Evolutionary conservation across 768 basidiomycete species (phyloP).

Genomic region (Nevesoporus exiguus): DNA sequence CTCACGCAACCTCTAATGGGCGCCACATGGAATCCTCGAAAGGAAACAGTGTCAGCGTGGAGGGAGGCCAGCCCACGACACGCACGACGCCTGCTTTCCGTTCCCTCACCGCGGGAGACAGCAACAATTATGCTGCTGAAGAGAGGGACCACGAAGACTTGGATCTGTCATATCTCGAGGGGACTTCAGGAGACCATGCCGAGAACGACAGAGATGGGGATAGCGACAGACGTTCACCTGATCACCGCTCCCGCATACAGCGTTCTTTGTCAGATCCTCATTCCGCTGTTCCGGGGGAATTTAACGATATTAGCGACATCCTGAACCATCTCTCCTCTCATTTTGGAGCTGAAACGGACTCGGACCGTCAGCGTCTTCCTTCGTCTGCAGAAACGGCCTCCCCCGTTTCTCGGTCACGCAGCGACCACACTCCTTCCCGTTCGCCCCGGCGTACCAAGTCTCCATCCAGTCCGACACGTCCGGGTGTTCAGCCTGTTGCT

Average conservation of each 20-base stretch:
- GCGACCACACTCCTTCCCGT: constrained; percentile 17
- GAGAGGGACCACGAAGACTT: constrained; percentile 46
- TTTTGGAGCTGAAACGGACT: constrained; percentile 57
- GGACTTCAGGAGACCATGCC: constrained; percentile 17
- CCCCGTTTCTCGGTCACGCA: constrained; percentile 31
- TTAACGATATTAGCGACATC: constrained; percentile 74
- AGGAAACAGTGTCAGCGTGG: constrained; percentile 43
- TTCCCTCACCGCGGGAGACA: constrained; percentile 58
- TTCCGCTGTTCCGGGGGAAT: constrained; percentile 53
- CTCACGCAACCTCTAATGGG: constrained; percentile 49
- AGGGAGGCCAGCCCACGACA: constrained; percentile 50
- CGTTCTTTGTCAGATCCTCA: constrained; percentile 41
- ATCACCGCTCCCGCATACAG: constrained; percentile 19
- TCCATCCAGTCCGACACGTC: constrained; percentile 36
- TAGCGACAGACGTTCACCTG: constrained; percentile 37
- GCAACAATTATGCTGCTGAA: constrained; percentile 21
- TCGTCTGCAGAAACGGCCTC: constrained; percentile 31
- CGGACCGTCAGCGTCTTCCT: constrained; percentile 38
- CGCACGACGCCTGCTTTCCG: constrained; percentile 77
- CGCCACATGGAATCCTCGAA: constrained; percentile 46
- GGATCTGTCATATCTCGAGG: constrained; percentile 53
- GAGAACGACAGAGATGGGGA: constrained; percentile 39
- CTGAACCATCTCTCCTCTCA: constrained; percentile 68
- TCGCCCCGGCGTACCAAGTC: constrained; percentile 31
- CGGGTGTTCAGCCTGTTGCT: constrained; percentile 40